phyloP scores from a whole-genome alignment of 305 asterid species.

The Fraxinus latifolia region DNA sequence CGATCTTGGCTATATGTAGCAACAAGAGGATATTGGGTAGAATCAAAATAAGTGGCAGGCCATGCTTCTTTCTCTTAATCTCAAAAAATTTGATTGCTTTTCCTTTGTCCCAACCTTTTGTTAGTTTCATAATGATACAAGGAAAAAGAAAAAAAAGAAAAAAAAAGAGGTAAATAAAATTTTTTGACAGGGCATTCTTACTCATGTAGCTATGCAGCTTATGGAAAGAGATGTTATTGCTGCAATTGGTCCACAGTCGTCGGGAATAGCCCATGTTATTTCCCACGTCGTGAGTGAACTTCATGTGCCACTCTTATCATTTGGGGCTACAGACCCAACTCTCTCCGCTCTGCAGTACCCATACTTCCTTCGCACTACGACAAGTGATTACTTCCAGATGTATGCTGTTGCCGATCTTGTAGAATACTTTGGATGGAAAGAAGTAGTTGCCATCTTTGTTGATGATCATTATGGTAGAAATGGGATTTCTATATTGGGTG shows the following conservation, averaged over 20 bases:
- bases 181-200: conserved; percentile 30
- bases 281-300: conserved; percentile 63
- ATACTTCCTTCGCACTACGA: conserved; percentile 65
- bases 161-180: conserved; percentile 7
- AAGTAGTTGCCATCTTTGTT: conserved; percentile 58
- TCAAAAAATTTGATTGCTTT: background rate
- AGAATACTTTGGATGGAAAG: conserved; percentile 57
- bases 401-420: conserved; percentile 64
- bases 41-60: background rate
- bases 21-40: background rate
- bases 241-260: conserved; percentile 81
- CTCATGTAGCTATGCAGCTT: conserved; percentile 64
- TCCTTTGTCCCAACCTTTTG: background rate
- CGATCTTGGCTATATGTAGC: background rate
- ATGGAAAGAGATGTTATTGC: conserved; percentile 66
- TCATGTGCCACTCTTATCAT: conserved; percentile 71
- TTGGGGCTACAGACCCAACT: conserved; percentile 82
- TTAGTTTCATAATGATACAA: background rate
- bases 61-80: background rate
- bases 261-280: conserved; percentile 63
- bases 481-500: conserved; percentile 55
- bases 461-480: conserved; percentile 83
- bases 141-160: background rate
- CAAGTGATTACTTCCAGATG: conserved; percentile 71
- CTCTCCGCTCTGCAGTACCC: conserved; percentile 72